Conservation (phyloP, 345 rosid species). For the Syzygium oleosum region DNA sequence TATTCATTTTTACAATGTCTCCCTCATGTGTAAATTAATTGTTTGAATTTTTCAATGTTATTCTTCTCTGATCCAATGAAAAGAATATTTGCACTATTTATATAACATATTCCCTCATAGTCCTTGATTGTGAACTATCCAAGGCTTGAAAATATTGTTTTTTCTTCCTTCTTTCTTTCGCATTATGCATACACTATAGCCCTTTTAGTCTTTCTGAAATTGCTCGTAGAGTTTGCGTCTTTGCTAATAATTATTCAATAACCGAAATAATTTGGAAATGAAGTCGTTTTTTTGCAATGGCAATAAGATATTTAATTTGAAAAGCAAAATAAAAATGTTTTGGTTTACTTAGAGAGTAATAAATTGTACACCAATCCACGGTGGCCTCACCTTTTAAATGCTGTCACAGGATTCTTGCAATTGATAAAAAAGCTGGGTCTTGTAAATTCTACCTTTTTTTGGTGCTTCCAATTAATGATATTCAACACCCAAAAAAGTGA, state of each 20-base stretch:
- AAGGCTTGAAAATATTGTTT: neutral
- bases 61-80: neutral
- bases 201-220: neutral
- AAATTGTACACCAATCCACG: neutral
- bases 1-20: neutral
- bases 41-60: neutral
- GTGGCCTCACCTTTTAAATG: conserved; percentile 9
- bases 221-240: neutral
- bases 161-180: neutral
- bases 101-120: neutral
- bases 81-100: neutral
- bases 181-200: neutral
- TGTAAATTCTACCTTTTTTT: conserved; percentile 9
- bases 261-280: neutral
- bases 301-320: neutral
- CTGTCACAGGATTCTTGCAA: conserved; percentile 36
- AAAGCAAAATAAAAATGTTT: neutral
- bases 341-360: neutral
- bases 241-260: neutral
- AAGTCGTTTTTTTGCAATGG: neutral
- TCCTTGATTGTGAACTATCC: neutral
- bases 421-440: neutral
- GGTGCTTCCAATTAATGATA: conserved; percentile 21
- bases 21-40: neutral
- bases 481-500: neutral